Evolutionary conservation across 1,284 basidiomycete genomes (phyloP).

Genomic region (Porodaedalea pini): DNA sequence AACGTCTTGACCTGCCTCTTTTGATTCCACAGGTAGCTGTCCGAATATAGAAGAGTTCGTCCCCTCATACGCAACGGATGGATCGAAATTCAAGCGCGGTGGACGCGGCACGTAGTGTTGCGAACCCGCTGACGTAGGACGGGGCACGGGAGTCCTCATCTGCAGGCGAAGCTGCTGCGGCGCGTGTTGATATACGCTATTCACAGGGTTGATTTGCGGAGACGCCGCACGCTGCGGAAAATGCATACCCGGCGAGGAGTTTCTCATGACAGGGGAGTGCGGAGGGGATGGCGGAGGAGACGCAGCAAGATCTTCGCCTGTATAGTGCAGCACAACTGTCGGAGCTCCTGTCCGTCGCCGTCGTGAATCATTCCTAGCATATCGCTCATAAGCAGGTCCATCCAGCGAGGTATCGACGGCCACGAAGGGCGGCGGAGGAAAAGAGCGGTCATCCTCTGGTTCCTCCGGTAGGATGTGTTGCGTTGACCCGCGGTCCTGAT

Average conservation of each 20-base stretch:
- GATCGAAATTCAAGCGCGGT: conserved; percentile 36
- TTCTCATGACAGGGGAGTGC: conserved; percentile 5
- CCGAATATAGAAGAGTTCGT: background rate
- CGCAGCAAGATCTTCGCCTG: conserved; percentile 8
- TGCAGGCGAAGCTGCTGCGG: conserved; percentile 10
- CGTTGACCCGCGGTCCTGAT: conserved; percentile 14
- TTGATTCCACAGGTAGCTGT: conserved; percentile 21
- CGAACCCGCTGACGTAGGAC: conserved; percentile 19
- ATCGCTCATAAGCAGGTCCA: conserved; percentile 38
- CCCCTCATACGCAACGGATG: conserved; percentile 45
- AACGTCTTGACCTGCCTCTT: conserved; percentile 30
- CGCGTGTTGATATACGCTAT: conserved; percentile 4
- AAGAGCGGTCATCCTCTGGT: conserved; percentile 30
- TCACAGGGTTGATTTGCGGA: background rate
- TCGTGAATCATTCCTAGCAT: conserved; percentile 30
- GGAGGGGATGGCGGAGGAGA: conserved; percentile 19
- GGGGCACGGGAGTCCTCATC: conserved; percentile 15
- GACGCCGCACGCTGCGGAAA: conserved; percentile 1
- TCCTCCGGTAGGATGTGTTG: conserved; percentile 21
- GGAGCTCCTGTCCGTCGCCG: conserved; percentile 21
- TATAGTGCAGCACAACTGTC: conserved; percentile 26
- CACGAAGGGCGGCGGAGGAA: conserved; percentile 43
- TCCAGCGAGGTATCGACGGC: conserved; percentile 37
- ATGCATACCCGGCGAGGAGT: background rate
- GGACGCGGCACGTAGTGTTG: conserved; percentile 3